Conservation (phyloP, 345 rosid genomes). For the Hevea brasiliensis region DNA sequence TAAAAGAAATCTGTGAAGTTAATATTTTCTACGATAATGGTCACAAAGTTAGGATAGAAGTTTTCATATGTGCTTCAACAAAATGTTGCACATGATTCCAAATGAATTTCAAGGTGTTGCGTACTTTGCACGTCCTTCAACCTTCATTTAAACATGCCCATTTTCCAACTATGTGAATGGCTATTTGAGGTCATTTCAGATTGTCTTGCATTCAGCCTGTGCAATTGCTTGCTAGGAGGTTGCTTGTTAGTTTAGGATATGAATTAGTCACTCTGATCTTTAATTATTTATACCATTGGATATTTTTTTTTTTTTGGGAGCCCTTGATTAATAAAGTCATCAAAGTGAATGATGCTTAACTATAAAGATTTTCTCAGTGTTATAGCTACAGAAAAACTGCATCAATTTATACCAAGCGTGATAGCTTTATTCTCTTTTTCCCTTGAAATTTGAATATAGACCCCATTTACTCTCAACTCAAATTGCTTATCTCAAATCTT, state of each 20-base stretch:
- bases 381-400: background rate
- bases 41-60: too few species aligned
- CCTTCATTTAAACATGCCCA: too few species aligned
- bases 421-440: background rate
- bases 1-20: too few species aligned
- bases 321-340: background rate
- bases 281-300: background rate
- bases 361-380: background rate
- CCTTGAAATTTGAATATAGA: background rate
- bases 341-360: too few species aligned
- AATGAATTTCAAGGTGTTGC: too few species aligned
- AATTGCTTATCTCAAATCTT: background rate
- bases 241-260: background rate
- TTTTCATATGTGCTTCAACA: too few species aligned
- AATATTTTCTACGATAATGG: too few species aligned
- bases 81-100: too few species aligned
- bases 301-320: too few species aligned
- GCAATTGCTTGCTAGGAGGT: background rate
- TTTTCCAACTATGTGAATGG: background rate
- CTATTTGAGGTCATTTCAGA: background rate
- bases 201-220: background rate
- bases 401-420: background rate
- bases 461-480: background rate
- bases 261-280: background rate
- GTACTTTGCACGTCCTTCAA: too few species aligned